Evolutionary conservation across 2,329 filamentous ascomycete species (phyloP), one percentile per base, ranked within the genome.

Genomic region (Fusarium sp.): DNA sequence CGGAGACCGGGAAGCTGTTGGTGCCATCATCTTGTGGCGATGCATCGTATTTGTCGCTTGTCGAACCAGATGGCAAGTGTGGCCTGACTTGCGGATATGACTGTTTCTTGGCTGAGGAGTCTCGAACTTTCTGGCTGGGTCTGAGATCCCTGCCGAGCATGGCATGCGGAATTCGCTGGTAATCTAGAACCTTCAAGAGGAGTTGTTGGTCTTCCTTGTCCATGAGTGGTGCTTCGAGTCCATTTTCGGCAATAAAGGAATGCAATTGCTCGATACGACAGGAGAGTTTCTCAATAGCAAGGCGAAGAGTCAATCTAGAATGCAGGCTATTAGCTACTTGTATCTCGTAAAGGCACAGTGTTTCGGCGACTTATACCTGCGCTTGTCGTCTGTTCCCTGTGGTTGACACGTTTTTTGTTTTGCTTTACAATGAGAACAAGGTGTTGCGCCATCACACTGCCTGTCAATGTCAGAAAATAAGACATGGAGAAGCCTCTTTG

Each of bases 241-340:
- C 79, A 66, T 80, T 73, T 19, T 81, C 78, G 44, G 76, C 65
- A n/a, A 83, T 82, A 31, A 82, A 83, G 24, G 80, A 77, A 39
- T 56, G 62, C 7, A 70, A 57, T 21, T 70, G 62, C 45, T 69
- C 59, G 15, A 69, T 67, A 14, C 65, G 54, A 5, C 56, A 47
- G 7, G 62, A 64, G 26, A 70, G 62, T 7, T 69, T 46, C 31
- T 70, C 68, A 36, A 67, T 64, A 2, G 65, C 68, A 2, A 69
- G 58, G 4, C 68, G 65, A 22, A 62, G 57, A 10, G 65, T 64
- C 8, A 70, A 51, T n/a, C 65, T 69, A 9, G 22, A 9, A n/a
- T 5, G 44, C 38, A 38, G 13, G 21, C 46, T 26, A 24, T 52
- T 19, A 17, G 40, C 13, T 17, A 4, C 33, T 36, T 34, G 21